Conservation (phyloP, 208 protist species). For the Acanthamoeba culbertsoni region DNA sequence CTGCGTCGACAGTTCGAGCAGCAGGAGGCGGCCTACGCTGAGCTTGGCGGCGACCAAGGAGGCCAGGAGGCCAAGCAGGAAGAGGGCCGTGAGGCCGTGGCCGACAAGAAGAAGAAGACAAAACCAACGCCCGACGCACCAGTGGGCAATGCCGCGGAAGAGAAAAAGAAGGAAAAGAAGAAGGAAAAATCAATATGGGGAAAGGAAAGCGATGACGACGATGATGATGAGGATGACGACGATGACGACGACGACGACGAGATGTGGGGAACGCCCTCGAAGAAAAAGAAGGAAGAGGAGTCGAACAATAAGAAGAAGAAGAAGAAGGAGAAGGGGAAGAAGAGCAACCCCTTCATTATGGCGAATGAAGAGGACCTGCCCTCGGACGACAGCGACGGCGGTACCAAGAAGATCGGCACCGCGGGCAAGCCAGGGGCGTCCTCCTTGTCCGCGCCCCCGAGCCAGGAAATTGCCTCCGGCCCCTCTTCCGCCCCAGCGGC, state of each 20-base stretch:
- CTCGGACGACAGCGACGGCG: neutral
- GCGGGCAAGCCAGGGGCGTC: neutral
- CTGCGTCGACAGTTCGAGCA: neutral
- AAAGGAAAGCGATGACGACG: neutral
- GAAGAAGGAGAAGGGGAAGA: neutral
- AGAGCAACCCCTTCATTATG: conserved; percentile 23
- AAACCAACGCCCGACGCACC: neutral
- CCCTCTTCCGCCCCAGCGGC: too few species aligned
- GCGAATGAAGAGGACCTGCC: neutral
- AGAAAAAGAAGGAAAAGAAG: neutral
- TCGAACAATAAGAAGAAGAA: conserved; percentile 7
- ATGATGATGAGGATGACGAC: neutral
- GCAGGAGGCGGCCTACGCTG: neutral
- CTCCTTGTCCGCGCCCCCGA: too few species aligned
- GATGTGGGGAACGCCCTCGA: neutral
- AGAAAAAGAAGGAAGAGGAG: neutral
- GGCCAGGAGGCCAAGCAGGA: too few species aligned
- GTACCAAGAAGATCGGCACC: neutral
- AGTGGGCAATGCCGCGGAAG: neutral
- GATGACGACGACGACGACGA: neutral
- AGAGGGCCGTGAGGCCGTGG: neutral
- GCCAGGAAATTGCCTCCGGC: too few species aligned
- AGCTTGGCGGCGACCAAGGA: neutral
- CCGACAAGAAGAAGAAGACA: neutral
- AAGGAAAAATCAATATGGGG: neutral